Evolutionary conservation across 2,329 filamentous ascomycete species (phyloP), one percentile per base, ranked within the genome.

Genomic region (Pseudopithomyces chartarum): DNA sequence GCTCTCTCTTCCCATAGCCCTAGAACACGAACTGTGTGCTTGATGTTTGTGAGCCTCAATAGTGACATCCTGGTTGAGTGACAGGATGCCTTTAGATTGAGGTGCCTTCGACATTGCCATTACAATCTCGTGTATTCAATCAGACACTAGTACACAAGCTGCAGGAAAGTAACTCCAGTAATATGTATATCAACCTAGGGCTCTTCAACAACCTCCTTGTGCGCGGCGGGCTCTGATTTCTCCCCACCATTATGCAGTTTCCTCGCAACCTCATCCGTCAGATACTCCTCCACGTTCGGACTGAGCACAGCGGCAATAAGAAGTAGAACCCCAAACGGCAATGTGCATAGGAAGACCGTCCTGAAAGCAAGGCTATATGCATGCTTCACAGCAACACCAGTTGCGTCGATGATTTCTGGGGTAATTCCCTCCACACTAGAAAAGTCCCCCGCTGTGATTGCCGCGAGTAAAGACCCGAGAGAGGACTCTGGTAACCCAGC

Each of bases 211-310:
- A 60, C 29, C 51, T 67, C 67, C 52, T 65, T 67, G 52, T 36
- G 45, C 38, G 54, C 55, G 15, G 38, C 50, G 17, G 45, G 22
- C 4, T 47, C 57, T 29, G 26, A 29, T 8, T 34, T 49, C 52
- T 60, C 65, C 43, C 65, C 61, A 32, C 48, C 57, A 2, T 52
- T 61, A 62, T 79, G 76, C 48, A 81, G 68, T 59, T 74, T 78
- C 67, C 79, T 79, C 12, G 78, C 78, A 13, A 81, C 79, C 50
- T 80, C 76, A 50, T 75, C 67, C 1, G 74, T 80, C 34, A 81
- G 65, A 60, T 74, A 80, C 23, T 76, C 70, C 59, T 81, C 76
- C 17, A 80, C 74, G 58, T 81, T 75, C 17, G 78, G 78, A 40
- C 73, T 69, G 5, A 81, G 59, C 15, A 75, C 59, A 8, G 78